Evolutionary conservation across 495 filamentous ascomycete species (phyloP).

Genomic region (Trichoderma gamsii): DNA sequence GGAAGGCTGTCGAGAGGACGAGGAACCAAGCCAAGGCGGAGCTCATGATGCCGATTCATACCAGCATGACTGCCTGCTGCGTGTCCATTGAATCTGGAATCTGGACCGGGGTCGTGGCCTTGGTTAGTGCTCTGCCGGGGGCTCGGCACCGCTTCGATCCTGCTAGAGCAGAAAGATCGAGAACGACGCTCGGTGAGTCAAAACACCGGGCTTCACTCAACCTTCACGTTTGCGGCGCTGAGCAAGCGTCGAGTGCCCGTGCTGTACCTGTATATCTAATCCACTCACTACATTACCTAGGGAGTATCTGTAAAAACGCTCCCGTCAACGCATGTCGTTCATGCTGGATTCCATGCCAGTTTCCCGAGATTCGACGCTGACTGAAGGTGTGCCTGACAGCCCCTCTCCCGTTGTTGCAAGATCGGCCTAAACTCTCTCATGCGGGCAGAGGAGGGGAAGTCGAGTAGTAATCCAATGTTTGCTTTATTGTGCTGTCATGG

Average conservation of each 20-base stretch:
- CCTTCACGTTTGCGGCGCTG: background rate
- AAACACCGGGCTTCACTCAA: background rate
- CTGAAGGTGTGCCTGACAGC: slow-evolving; percentile 9
- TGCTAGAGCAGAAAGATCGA: background rate
- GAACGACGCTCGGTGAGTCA: background rate
- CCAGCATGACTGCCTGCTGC: background rate
- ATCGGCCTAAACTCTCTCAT: slow-evolving; percentile 5
- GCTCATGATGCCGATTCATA: background rate
- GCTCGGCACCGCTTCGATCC: slow-evolving; percentile 9
- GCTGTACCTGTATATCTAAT: no score
- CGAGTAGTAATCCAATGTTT: slow-evolving; percentile 6
- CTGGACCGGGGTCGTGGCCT: background rate
- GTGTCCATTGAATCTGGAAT: slow-evolving; percentile 6
- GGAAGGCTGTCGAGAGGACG: background rate
- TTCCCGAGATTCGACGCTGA: background rate
- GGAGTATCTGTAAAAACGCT: no score
- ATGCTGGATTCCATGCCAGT: background rate
- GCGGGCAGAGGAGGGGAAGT: background rate
- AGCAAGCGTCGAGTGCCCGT: no score
- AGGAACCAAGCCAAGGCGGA: background rate
- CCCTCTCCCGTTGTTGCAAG: slow-evolving; percentile 9
- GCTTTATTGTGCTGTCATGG: background rate
- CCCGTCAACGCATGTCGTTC: background rate
- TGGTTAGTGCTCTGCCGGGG: slow-evolving; percentile 4
- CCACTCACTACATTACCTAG: no score